These are phyloP conservation scores for Yamadazyma scolyti DNA, from an alignment of 805 yeast genomes.

Conservation along the genomic window DNA sequence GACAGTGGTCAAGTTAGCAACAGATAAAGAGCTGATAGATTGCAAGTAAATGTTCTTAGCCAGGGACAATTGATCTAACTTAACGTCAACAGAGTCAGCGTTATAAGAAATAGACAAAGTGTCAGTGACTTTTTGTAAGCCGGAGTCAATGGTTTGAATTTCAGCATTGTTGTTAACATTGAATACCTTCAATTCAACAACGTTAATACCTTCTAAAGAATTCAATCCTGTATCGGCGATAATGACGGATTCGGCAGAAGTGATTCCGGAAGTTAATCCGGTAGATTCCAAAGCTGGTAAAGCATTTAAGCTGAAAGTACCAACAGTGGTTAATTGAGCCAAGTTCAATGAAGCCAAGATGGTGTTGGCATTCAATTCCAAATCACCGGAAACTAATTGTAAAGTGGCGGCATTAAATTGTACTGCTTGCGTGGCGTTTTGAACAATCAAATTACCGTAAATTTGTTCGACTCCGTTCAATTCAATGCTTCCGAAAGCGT, in stretches of 20 bases:
- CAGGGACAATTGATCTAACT: conserved; percentile 68
- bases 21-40: conserved; percentile 69
- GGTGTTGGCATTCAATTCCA: conserved; percentile 62
- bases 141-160: conserved; percentile 68
- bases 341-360: conserved; percentile 63
- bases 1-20: conserved; percentile 63
- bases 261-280: conserved; percentile 65
- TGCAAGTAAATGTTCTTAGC: conserved; percentile 89
- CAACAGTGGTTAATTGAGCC: conserved; percentile 79
- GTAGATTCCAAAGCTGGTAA: conserved; percentile 77
- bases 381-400: conserved; percentile 67
- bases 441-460: conserved; percentile 69
- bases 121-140: conserved; percentile 69
- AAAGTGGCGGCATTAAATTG: conserved; percentile 77
- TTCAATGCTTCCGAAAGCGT: conserved; percentile 52
- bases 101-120: conserved; percentile 79
- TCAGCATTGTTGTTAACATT: conserved; percentile 89
- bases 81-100: conserved; percentile 69
- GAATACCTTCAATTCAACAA: conserved; percentile 46
- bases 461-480: conserved; percentile 73
- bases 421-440: conserved; percentile 60
- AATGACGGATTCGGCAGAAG: conserved; percentile 65
- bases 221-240: conserved; percentile 73
- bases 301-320: conserved; percentile 74
- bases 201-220: conserved; percentile 63